Evolutionary conservation across 176 grass and related monocot genomes (phyloP), one percentile per base, ranked within the genome.

Genomic region (Ananas comosus): DNA sequence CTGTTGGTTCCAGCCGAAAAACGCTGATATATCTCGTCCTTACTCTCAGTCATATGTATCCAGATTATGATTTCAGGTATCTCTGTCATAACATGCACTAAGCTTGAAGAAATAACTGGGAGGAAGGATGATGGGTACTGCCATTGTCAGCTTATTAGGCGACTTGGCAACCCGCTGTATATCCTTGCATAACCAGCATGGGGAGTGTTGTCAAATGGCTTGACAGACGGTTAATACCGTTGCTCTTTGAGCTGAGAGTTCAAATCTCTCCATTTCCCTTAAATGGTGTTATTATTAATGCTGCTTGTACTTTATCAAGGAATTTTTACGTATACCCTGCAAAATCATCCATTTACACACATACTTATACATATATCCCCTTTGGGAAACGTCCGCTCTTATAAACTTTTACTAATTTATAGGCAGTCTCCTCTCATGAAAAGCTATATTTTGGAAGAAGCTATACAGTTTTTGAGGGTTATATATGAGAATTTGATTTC

Each of bases 201-300:
- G 94, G 89, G 89, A 88, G 84, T 99, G 94, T 90, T 99, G 94
- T 99, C 89, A 99, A 83, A 73, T 93, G 93, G 93, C 85, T 85
- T 92, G 89, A 92, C 93, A 92, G 64, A 86, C 83, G 92, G 92
- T 86, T 91, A 33, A 88, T 84, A 49, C 85, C 88, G 81, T 92
- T 81, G 88, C 89, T 97, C 93, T 73, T 78, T 80, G 90, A 91
- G 89, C 94, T 92, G 94, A 93, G 94, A 93, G 89, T 99, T 99
- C 94, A 99, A 99, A 83, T 99, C 94, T 99, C 89, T 99, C 94
- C 94, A 99, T 99, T 88, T 93, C 89, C 94, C 94, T 85, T 74
- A 54, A 61, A 42, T 21, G 51, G 21, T 49, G 53, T 78, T 67
- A 42, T 79, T 70, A 52, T 82, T 66, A 13, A 9, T 51, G 14